Base-by-base conservation (phyloP, 225 moss, liverwort and hornwort species). In the Physcomitrium patens region DNA sequence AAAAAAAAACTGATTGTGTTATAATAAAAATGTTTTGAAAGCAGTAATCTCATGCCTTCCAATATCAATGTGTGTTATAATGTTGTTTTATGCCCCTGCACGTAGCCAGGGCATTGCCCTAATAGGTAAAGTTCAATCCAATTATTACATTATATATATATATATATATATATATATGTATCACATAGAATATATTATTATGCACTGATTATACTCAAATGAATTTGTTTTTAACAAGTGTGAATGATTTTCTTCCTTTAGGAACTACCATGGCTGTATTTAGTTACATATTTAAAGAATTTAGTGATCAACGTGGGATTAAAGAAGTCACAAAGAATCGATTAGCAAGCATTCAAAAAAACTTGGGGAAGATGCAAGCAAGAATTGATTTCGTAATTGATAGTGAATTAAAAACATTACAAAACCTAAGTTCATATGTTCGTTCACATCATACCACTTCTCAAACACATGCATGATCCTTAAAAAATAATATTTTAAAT, bases 361-460 rank as follows among this genome's bases (percentile, higher is more conserved):
- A 96, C 13, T 75, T 96, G 49, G 78, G 90, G 57, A 87, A 72
- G 27, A 92, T 96, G 92, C 94, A 92, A 76, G 76, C 78, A 59
- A 76, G 94, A 51, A 94, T 96, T 53, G 90, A 96, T 63, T 76
- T 49, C 0, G 87, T 94, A 1, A 84, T 96, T 72, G 75, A 77
- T 14, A 89, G 89, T 49, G 96, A 96, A 60, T 65, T 84, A 7
- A 82, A 73, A 70, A 1, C 57, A 0, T 45, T 77, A 12, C 42
- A 59, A 41, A 73, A 63, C 51, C 8, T 73, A 42, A 8, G 62
- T 61, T 48, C 47, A 17, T 60, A 26, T 59, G 27, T 71, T 26
- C 12, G 41, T 5, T 10, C 13, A 41, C 43, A 57, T 18, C 20
- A 27, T 26, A 60, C 47, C 45, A 47, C 10, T 22, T 37, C 31